A percentile compares a stretch with the other conserved stretches of the same genome.
Conservation (phyloP, 2,329 filamentous ascomycete species). For the Colletotrichum sp. region DNA sequence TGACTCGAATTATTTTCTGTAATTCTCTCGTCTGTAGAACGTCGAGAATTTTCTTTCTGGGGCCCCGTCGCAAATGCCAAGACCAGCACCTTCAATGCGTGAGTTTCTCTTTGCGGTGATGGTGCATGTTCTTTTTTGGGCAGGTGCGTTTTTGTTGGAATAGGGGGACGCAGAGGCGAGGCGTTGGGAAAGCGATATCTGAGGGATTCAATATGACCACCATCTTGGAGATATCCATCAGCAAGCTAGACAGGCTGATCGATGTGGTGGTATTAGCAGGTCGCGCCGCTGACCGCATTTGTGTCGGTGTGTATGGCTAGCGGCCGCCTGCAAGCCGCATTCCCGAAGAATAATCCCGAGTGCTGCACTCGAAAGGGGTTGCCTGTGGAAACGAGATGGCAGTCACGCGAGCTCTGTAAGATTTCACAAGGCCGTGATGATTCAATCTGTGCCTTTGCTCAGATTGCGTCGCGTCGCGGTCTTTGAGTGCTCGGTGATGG, state of each 20-base stretch:
- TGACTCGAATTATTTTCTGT: slow-evolving; percentile 3
- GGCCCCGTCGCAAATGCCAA: slow-evolving; percentile 1
- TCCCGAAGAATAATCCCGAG: neutral
- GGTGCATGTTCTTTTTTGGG: neutral
- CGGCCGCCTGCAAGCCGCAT: neutral
- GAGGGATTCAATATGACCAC: neutral
- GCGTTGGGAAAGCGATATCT: neutral
- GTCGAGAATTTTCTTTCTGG: neutral
- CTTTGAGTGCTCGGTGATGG: neutral
- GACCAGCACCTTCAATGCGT: neutral
- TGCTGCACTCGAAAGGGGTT: slow-evolving; percentile 13
- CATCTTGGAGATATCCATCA: slow-evolving; percentile 2
- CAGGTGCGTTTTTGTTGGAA: neutral
- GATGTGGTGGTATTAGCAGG: neutral
- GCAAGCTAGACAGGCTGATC: slow-evolving; percentile 3
- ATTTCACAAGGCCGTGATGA: neutral
- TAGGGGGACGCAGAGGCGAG: neutral
- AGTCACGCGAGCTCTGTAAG: neutral
- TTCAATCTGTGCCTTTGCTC: neutral
- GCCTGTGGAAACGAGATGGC: neutral
- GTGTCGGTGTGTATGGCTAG: neutral
- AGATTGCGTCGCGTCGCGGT: neutral
- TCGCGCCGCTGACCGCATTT: slow-evolving; percentile 10
- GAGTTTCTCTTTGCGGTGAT: slow-evolving; percentile 1
- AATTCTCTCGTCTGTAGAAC: neutral